Conservation (phyloP, 2,329 filamentous ascomycete genomes). For the Claviceps maximensis region DNA sequence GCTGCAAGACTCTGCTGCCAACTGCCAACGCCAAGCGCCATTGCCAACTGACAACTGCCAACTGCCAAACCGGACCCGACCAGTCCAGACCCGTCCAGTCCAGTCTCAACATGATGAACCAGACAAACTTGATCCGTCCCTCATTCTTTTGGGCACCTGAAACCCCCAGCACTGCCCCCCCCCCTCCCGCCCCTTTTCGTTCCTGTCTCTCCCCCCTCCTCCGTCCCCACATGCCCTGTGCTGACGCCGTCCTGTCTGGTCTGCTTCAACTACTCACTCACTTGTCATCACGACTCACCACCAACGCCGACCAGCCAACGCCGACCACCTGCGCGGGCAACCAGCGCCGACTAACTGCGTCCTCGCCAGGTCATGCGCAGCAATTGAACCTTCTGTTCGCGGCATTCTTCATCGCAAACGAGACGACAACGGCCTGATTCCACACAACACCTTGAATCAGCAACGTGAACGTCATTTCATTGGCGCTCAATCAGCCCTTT, state of each 20-base stretch:
- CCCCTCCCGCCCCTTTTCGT: too few relatives aligned
- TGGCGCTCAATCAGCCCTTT: background rate
- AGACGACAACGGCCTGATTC: background rate
- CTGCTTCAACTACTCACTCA: background rate
- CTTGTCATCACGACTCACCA: background rate
- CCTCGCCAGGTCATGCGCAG: background rate
- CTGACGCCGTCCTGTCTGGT: background rate
- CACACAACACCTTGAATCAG: background rate
- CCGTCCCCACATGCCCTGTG: background rate
- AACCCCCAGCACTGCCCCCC: too few relatives aligned
- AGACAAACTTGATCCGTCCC: background rate
- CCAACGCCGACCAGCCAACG: background rate
- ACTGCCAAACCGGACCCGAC: background rate
- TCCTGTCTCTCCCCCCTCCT: too few relatives aligned
- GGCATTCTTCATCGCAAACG: background rate
- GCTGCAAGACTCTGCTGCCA: background rate
- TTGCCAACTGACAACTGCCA: too few relatives aligned
- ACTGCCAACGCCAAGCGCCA: background rate
- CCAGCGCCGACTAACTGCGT: background rate
- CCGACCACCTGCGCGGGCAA: background rate
- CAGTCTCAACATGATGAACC: too few relatives aligned
- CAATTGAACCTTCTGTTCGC: background rate
- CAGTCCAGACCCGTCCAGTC: too few relatives aligned
- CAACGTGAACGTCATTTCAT: background rate
- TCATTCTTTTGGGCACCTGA: background rate